phyloP scores from a whole-genome alignment of 2,329 filamentous ascomycete species.

The Sporothrix inflata region DNA sequence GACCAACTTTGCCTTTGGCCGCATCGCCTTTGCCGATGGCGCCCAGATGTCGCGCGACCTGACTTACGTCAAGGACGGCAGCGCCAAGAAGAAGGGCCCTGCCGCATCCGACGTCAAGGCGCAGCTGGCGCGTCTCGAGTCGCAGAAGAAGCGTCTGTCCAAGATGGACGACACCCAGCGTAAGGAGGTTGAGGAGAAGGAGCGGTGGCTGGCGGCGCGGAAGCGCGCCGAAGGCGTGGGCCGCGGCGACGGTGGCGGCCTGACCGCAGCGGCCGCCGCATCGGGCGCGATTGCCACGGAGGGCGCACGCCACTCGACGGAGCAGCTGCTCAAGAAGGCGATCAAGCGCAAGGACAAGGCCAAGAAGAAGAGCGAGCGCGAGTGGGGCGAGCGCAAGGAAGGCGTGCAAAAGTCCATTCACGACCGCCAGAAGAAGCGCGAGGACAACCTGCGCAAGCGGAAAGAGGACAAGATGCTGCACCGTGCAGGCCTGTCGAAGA shows the following conservation, averaged over 20 bases:
- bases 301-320: conserved; percentile 40
- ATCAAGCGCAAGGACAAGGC: conserved; percentile 87
- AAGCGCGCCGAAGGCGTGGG: conserved; percentile 89
- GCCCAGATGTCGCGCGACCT: conserved; percentile 75
- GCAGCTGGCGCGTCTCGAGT: conserved; percentile 82
- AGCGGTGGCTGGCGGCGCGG: conserved; percentile 89
- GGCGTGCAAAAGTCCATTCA: conserved; percentile 76
- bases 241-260: conserved; percentile 64
- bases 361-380: conserved; percentile 90
- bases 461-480: conserved; percentile 71
- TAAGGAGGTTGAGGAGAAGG: conserved; percentile 87
- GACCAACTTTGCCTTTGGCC: conserved; percentile 84
- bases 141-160: conserved; percentile 79
- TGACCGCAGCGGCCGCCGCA: conserved; percentile 32
- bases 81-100: conserved; percentile 73
- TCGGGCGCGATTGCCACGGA: conserved; percentile 27
- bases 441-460: conserved; percentile 75
- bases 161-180: conserved; percentile 78
- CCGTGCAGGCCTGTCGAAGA: conserved; percentile 56
- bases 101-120: conserved; percentile 72
- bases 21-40: conserved; percentile 88
- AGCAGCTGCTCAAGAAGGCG: conserved; percentile 85
- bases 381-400: conserved; percentile 76
- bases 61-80: conserved; percentile 55
- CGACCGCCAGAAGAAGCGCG: conserved; percentile 79